These are phyloP conservation scores for Endocalyx cinctus DNA, from an alignment of 2,329 filamentous ascomycete species.

Conservation along the genomic window DNA sequence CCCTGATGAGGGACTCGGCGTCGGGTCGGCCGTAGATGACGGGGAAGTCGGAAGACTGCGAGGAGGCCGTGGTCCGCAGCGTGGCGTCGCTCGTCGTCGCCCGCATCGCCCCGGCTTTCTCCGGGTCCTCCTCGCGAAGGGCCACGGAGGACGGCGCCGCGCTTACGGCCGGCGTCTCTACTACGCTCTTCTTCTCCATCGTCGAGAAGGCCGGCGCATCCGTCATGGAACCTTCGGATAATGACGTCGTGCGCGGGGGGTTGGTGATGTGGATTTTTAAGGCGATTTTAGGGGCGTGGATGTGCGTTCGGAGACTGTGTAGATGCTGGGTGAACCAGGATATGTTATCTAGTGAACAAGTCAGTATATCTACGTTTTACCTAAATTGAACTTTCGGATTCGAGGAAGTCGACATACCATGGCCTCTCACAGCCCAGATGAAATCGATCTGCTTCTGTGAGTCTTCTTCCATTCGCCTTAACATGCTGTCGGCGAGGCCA, in stretches of 20 bases:
- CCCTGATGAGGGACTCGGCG: constrained; percentile 31
- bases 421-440: constrained; percentile 43
- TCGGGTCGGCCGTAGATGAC: constrained; percentile 38
- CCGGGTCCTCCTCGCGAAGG: constrained; percentile 14
- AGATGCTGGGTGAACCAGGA: constrained; percentile 36
- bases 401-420: too few species aligned
- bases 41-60: constrained; percentile 18
- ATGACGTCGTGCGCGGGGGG: constrained; percentile 4
- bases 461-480: constrained; percentile 35
- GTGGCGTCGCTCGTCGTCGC: too few species aligned
- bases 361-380: too few species aligned
- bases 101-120: constrained; percentile 15
- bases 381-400: too few species aligned
- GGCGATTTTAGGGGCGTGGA: constrained; percentile 32
- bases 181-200: constrained; percentile 14
- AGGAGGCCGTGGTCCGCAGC: constrained; percentile 8
- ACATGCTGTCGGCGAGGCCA: constrained; percentile 41
- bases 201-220: constrained; percentile 6
- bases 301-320: constrained; percentile 32
- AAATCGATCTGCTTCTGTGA: constrained; percentile 38
- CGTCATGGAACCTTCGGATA: constrained; percentile 5
- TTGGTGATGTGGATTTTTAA: constrained; percentile 35
- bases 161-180: constrained; percentile 8
- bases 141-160: constrained; percentile 10
- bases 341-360: constrained; percentile 24